Base-by-base conservation (phyloP, 2,329 filamentous ascomycete genomes). In the Penicillium capsulatum region DNA sequence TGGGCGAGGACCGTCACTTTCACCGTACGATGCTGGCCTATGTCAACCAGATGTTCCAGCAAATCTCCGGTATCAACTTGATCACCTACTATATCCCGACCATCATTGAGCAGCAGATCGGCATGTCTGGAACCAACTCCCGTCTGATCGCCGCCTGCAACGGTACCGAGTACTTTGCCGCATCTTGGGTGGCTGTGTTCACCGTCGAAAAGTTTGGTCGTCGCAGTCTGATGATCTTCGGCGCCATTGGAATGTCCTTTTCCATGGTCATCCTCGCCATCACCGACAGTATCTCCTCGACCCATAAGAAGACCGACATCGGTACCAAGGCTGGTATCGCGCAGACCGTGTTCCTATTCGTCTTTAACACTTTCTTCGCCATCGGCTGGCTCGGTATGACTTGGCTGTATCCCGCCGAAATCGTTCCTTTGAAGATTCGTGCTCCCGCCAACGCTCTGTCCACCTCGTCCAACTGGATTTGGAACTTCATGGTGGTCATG, bases 211-310 rank as follows among this genome's bases (percentile, higher is more conserved):
- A 62, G 38, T 58, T 72, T 31, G 70, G 71, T 11, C 66, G 84
- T 17, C 74, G 83, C 13, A 77, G 77, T 57, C 73, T 87, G 41
- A 86, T 88, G 81, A 65, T 87, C 6, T 78, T 84, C 49, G 83
- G 83, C 33, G 77, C 77, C 0, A 61, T 75, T 17, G 79, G 79
- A 0, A 79, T 81, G 67, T 77, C 76, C 26, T 54, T 71, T 1
- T 78, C 75, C 31, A 86, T 86, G 83, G 75, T 79, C 5, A 41
- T 47, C 4, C 33, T 54, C 10, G 49, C 51, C 4, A 43, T 60
- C 24, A 51, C 55, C 3, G 54, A 59, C 19, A 56, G 42, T 17
- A 50, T 60, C 31, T 53, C 48, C 7, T 31, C 48, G 2, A 24
- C 35, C 3, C 26, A 46, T 13, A 33, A 34, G 13, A 13, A 19